phyloP scores from a whole-genome alignment of 768 basidiomycete genomes.

The Pleurotus djamor region DNA sequence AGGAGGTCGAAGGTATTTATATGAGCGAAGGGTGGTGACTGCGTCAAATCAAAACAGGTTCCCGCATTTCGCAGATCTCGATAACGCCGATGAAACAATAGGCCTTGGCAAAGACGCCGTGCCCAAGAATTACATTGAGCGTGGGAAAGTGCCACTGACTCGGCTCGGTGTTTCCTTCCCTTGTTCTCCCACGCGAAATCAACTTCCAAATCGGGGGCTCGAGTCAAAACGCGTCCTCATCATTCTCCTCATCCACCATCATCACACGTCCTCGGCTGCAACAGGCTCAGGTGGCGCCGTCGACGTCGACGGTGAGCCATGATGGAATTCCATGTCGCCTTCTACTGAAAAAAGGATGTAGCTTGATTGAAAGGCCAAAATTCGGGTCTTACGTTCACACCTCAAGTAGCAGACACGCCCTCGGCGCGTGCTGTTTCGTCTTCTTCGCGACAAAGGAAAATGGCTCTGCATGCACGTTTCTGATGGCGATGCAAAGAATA shows the following conservation, averaged over 20 bases:
- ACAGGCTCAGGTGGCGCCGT: neutral
- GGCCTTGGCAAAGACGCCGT: constrained; percentile 12
- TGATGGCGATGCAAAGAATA: neutral
- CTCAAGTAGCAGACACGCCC: neutral
- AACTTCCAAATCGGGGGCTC: neutral
- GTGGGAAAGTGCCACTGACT: constrained; percentile 18
- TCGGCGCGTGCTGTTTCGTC: neutral
- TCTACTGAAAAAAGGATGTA: neutral
- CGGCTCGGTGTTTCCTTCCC: constrained; percentile 14
- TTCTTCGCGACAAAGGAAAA: neutral
- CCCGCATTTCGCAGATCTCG: constrained; percentile 5
- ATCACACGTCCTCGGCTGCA: constrained; percentile 2
- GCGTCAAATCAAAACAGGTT: constrained; percentile 10
- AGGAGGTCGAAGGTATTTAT: constrained; percentile 22
- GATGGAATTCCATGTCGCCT: neutral
- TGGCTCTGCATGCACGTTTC: neutral
- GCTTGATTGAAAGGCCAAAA: neutral
- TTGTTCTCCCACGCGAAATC: constrained; percentile 9
- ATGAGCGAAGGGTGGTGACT: constrained; percentile 10
- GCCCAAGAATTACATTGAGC: constrained; percentile 15
- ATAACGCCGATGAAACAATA: constrained; percentile 22
- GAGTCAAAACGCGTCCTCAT: too few species aligned
- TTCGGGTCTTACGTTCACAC: neutral
- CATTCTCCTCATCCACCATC: too few species aligned
- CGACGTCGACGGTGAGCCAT: neutral